Base-by-base conservation (phyloP, 192 early-diverging fungal genomes). In the Backusella psychrophila region DNA sequence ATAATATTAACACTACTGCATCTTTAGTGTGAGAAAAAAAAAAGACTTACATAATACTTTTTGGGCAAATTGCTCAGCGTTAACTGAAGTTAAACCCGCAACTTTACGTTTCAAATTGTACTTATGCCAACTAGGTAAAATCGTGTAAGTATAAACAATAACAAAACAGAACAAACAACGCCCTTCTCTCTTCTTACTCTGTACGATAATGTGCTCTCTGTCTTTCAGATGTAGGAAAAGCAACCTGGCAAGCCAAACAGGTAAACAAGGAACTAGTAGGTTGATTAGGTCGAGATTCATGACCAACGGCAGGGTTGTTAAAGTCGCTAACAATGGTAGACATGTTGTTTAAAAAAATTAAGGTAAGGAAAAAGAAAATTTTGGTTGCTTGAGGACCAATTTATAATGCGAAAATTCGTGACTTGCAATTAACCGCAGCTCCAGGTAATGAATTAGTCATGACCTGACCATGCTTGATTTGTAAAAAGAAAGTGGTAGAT, bases 51-150 rank as follows among this genome's bases (percentile, higher is more conserved):
- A 73, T 49, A 81, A 39, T 41, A 96, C 87, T 46, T 95, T 91
- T 81, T 93, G 90, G 8, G 90, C 88, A 89, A 98, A 99, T 74
- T 89, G 87, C 76, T 97, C 96, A n/a, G 90, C 90, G 12, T 89
- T 81, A 21, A 99, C 89, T 6, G 97, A 93, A 0, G 93, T 91
- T 17, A 99, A 84, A 29, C 93, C 93, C 12, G 93, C 95, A 49
- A 99, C 93, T 76, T 98, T 97, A 74, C 97, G 91, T 87, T 99
- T 99, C 66, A 99, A 84, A 78, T 99, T 99, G 89, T 99, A 99
- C 36, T 96, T 88, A 79, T 99, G 98, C 97, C 98, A 99, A 89
- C 80, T 81, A 52, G 6, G 42, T 23, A 35, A 6, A 56, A 31
- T n/a, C 69, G 31, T 21, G 56, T 49, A 23, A 2, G 23, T 52